phyloP scores from a whole-genome alignment of 2,329 filamentous ascomycete genomes.

The Bertia moriformis region DNA sequence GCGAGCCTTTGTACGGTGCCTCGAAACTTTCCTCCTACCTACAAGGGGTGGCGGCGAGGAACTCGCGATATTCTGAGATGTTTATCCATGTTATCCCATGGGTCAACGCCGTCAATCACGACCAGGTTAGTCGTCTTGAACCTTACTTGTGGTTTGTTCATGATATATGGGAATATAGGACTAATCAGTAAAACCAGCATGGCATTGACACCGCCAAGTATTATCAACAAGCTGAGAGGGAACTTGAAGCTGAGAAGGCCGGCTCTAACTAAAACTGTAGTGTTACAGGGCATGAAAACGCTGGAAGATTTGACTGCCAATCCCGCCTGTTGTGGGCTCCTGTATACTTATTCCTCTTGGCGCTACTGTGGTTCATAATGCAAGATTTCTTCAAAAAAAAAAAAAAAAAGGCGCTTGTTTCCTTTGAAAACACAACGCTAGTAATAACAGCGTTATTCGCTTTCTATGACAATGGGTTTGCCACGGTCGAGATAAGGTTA shows the following conservation, averaged over 20 bases:
- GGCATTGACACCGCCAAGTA: constrained; percentile 58
- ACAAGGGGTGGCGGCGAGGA: constrained; percentile 48
- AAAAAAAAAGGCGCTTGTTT: too few species aligned
- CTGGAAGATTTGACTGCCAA: too few species aligned
- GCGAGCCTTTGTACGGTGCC: constrained; percentile 45
- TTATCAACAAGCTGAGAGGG: constrained; percentile 51
- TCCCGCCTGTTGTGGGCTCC: too few species aligned
- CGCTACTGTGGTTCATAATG: too few species aligned
- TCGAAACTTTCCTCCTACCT: constrained; percentile 43
- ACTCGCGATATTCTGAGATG: constrained; percentile 45
- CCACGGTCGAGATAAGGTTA: too few species aligned
- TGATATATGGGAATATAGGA: constrained; percentile 19
- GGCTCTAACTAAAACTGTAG: constrained; percentile 9
- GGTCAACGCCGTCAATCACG: constrained; percentile 55
- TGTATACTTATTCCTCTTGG: too few species aligned
- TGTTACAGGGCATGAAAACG: too few species aligned
- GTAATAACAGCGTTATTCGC: too few species aligned
- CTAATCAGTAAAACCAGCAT: too few species aligned
- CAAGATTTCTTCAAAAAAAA: too few species aligned
- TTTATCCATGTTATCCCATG: constrained; percentile 46
- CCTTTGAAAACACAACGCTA: too few species aligned
- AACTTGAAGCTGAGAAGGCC: constrained; percentile 41
- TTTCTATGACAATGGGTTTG: too few species aligned
- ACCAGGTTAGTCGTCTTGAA: constrained; percentile 25
- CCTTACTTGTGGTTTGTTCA: constrained; percentile 5